Evolutionary conservation across 2,329 filamentous ascomycete species (phyloP).

Genomic region (Epichloe hybrida): DNA sequence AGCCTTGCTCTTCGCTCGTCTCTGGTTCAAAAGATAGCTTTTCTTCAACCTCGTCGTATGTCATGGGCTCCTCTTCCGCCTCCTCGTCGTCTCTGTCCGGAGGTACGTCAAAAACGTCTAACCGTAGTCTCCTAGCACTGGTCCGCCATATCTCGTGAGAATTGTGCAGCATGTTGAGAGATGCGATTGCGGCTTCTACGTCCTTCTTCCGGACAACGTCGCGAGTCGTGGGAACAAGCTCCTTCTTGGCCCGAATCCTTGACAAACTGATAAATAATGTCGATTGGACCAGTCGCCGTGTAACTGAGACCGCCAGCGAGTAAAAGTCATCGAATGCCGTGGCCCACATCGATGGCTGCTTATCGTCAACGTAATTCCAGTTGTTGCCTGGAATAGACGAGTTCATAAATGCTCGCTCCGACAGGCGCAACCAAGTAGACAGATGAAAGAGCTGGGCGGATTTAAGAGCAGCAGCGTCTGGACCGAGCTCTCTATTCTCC

Average conservation of each 20-base stretch:
- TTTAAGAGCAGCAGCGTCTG: constrained; percentile 21
- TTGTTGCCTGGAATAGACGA: constrained; percentile 45
- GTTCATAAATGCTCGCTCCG: constrained; percentile 65
- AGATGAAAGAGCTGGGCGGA: constrained; percentile 46
- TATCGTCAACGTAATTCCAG: constrained; percentile 49
- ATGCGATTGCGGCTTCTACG: constrained; percentile 34
- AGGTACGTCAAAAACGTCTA: constrained; percentile 32
- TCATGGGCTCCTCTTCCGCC: constrained; percentile 20
- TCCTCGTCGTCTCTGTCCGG: constrained; percentile 10
- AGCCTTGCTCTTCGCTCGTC: background rate
- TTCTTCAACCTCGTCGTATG: constrained; percentile 31
- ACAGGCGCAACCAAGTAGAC: constrained; percentile 48
- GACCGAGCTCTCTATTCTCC: background rate
- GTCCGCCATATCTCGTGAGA: constrained; percentile 31
- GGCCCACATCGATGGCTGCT: constrained; percentile 55
- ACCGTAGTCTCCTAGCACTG: constrained; percentile 33
- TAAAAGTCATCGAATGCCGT: constrained; percentile 69
- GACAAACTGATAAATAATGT: constrained; percentile 58
- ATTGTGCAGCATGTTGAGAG: constrained; percentile 28
- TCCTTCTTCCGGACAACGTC: constrained; percentile 29
- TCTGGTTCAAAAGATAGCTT: constrained; percentile 14
- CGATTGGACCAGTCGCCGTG: constrained; percentile 55
- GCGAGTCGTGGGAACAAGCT: constrained; percentile 15
- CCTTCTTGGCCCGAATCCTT: constrained; percentile 41
- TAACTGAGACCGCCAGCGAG: constrained; percentile 51